phyloP scores from a whole-genome alignment of 129 eudicot genomes.

The Pulicaria dysenterica region DNA sequence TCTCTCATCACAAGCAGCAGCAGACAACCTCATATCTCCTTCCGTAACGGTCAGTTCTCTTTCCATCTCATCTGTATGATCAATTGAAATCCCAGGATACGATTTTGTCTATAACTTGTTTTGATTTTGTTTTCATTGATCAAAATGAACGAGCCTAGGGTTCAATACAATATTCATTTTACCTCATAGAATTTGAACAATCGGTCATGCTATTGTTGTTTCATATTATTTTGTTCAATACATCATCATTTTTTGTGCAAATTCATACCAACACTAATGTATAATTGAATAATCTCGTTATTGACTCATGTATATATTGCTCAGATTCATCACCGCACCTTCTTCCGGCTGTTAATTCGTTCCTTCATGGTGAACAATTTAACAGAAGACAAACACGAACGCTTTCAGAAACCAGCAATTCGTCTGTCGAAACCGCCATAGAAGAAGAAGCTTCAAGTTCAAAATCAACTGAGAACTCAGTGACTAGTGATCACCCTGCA shows the following conservation, averaged over 20 bases:
- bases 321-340: conserved; percentile 39
- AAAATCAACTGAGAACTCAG: conserved; percentile 26
- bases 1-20: conserved; percentile 42
- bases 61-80: background rate
- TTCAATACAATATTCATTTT: background rate
- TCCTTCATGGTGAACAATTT: conserved; percentile 25
- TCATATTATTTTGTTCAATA: background rate
- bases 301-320: background rate
- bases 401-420: conserved; percentile 45
- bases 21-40: conserved; percentile 32
- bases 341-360: conserved; percentile 41
- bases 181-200: background rate
- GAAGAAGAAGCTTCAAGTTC: conserved; percentile 38
- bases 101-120: background rate
- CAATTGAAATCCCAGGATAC: conserved; percentile 20
- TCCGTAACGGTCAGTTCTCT: conserved; percentile 36
- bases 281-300: background rate
- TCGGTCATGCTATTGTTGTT: background rate
- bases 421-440: conserved; percentile 12
- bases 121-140: background rate
- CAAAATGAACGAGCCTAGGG: background rate
- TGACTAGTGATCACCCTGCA: conserved; percentile 18
- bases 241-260: too few species aligned
- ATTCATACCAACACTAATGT: background rate
- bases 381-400: conserved; percentile 38